Conservation (phyloP, 2,329 filamentous ascomycete species). For the Hypomyces rosellus region DNA sequence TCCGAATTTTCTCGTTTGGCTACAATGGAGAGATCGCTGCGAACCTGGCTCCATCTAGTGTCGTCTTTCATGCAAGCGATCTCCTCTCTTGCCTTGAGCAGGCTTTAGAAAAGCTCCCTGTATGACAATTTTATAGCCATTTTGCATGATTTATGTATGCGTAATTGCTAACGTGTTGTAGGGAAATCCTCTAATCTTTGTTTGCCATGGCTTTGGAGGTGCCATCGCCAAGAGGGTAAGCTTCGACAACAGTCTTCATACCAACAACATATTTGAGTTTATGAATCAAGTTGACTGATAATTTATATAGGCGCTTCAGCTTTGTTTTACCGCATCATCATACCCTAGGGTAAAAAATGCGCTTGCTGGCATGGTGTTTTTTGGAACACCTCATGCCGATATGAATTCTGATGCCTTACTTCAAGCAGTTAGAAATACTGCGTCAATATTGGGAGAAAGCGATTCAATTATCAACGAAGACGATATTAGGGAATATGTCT, state of each 20-base stretch:
- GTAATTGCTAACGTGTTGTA: constrained; percentile 1
- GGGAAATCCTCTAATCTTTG: constrained; percentile 17
- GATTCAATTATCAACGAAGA: constrained; percentile 4
- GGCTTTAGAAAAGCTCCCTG: constrained; percentile 12
- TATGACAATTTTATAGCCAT: background rate
- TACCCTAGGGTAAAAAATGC: constrained; percentile 12
- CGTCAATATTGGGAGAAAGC: constrained; percentile 4
- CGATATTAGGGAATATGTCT: constrained; percentile 18
- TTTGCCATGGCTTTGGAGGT: constrained; percentile 21
- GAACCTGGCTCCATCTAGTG: constrained; percentile 19
- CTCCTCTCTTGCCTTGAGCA: constrained; percentile 15
- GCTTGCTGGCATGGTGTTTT: constrained; percentile 15
- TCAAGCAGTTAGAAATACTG: constrained; percentile 14
- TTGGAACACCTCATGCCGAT: constrained; percentile 19
- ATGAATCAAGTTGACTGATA: background rate
- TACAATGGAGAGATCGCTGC: constrained; percentile 19
- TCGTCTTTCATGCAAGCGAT: constrained; percentile 19
- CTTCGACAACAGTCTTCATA: background rate
- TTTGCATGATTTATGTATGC: background rate
- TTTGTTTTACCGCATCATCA: constrained; percentile 1
- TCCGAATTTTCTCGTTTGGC: constrained; percentile 17
- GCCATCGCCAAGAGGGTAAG: constrained; percentile 19
- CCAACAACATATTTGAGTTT: background rate
- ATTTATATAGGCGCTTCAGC: constrained; percentile 8
- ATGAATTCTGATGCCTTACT: constrained; percentile 17